Evolutionary conservation across 345 rosid genomes (phyloP).

Genomic region (Adansonia digitata): DNA sequence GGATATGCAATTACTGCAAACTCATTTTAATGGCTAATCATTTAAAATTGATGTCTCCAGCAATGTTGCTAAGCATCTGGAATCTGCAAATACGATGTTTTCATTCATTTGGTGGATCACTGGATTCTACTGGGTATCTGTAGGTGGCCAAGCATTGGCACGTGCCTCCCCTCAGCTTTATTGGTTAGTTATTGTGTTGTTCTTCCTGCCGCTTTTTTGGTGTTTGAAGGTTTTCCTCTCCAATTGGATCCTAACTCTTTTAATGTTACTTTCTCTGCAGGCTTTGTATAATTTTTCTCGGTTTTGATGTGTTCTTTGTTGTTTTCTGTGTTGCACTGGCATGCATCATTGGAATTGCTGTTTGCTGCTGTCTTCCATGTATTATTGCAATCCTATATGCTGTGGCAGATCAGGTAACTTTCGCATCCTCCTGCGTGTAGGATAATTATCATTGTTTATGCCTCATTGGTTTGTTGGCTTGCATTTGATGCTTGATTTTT

Average conservation of each 20-base stretch:
- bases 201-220: constrained; percentile 1
- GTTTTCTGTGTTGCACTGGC: constrained; percentile 94
- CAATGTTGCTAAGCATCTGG: constrained; percentile 84
- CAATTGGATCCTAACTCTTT: constrained; percentile 16
- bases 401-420: constrained; percentile 83
- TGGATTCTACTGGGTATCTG: constrained; percentile 98
- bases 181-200: constrained; percentile 48
- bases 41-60: constrained; percentile 23
- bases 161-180: constrained; percentile 71
- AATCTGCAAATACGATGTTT: constrained; percentile 96
- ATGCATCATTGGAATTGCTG: constrained; percentile 92
- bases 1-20: not conserved
- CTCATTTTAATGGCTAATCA: not conserved
- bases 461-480: not conserved
- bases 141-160: constrained; percentile 76
- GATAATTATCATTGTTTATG: not conserved
- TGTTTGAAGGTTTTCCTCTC: not conserved
- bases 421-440: constrained; percentile 4
- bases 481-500: not conserved
- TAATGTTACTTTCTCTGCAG: constrained; percentile 38
- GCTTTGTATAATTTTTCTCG: constrained; percentile 89
- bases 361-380: constrained; percentile 97
- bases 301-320: constrained; percentile 96
- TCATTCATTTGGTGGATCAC: constrained; percentile 99
- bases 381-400: constrained; percentile 95